Conservation (phyloP, 176 grass and related monocot genomes). For the Tuctoria greenei region DNA sequence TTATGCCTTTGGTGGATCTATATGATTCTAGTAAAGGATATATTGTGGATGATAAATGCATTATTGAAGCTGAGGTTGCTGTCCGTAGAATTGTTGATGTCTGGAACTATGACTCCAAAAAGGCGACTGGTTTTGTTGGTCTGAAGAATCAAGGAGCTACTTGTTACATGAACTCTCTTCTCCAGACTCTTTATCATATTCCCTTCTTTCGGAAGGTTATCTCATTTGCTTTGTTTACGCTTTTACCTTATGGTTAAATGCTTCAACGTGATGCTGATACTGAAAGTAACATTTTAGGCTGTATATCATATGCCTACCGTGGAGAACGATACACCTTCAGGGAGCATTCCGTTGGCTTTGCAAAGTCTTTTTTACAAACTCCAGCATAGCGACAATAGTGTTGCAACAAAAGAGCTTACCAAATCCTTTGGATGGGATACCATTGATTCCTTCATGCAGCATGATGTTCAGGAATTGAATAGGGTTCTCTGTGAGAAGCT, state of each 20-base stretch:
- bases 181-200: conserved; percentile 79
- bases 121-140: conserved; percentile 78
- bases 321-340: conserved; percentile 70
- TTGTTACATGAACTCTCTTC: conserved; percentile 90
- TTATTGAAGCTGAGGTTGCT: conserved; percentile 74
- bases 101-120: conserved; percentile 79
- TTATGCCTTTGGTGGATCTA: conserved; percentile 69
- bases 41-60: conserved; percentile 65
- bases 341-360: conserved; percentile 73
- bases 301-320: conserved; percentile 81
- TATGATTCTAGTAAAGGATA: conserved; percentile 68
- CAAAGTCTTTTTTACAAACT: conserved; percentile 89
- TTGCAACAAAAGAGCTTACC: conserved; percentile 79
- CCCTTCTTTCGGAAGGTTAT: conserved; percentile 68
- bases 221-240: conserved; percentile 10
- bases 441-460: conserved; percentile 81
- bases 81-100: conserved; percentile 60
- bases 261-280: conserved; percentile 23
- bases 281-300: conserved; percentile 56
- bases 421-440: conserved; percentile 89
- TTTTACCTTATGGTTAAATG: conserved; percentile 23
- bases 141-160: conserved; percentile 91
- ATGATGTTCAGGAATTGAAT: conserved; percentile 85
- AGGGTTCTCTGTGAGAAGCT: conserved; percentile 82
- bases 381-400: conserved; percentile 68